Evolutionary conservation across 345 rosid species (phyloP).

Genomic region (Acer campestre): DNA sequence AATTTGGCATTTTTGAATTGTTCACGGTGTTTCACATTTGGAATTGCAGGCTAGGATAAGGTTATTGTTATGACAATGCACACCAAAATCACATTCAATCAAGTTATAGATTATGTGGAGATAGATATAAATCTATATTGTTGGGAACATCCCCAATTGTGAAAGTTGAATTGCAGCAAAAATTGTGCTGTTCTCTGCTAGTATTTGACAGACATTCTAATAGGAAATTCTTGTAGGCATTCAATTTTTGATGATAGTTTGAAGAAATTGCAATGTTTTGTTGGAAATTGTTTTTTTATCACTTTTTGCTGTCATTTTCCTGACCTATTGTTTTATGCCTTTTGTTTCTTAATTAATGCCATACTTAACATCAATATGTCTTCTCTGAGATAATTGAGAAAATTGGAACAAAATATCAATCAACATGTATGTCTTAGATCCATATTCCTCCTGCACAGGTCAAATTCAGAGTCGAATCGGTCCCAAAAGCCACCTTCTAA

Average conservation of each 20-base stretch:
- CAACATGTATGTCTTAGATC: background rate
- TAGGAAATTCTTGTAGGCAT: background rate
- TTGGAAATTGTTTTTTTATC: background rate
- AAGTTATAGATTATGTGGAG: background rate
- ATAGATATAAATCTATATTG: background rate
- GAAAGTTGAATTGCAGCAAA: background rate
- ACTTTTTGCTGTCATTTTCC: background rate
- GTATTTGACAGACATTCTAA: background rate
- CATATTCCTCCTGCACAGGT: constrained; percentile 38
- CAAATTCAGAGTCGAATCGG: constrained; percentile 46
- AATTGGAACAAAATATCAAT: background rate
- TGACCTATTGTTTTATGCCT: background rate
- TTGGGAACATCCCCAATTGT: background rate
- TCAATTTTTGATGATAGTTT: background rate
- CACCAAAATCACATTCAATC: background rate
- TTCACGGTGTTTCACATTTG: background rate
- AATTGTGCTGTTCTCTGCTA: background rate
- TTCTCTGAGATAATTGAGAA: background rate
- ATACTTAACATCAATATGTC: background rate
- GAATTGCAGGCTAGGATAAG: background rate
- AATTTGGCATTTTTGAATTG: background rate
- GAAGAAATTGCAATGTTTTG: background rate
- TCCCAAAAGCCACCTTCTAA: constrained; percentile 40
- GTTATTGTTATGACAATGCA: background rate
- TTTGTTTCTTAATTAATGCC: background rate